Percentiles rank a stretch among this genome's conserved stretches.
Evolutionary conservation across 208 protist species (phyloP).

Genomic region (Wallacemonas rigidus): DNA sequence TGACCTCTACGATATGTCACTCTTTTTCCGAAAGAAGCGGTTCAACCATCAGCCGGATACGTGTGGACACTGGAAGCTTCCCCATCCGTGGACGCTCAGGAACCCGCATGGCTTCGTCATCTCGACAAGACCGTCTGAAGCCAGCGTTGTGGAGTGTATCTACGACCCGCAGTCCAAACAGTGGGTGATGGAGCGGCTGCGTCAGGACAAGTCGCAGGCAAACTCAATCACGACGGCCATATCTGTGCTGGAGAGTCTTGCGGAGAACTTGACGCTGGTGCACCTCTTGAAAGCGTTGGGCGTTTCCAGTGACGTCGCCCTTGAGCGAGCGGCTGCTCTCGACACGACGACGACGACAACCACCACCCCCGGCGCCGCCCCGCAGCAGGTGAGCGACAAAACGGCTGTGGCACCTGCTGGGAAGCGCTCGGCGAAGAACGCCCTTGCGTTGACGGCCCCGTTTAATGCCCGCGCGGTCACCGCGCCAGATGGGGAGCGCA

Average conservation of each 20-base stretch:
- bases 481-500: background rate
- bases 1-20: slow-evolving; percentile 44
- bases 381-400: background rate
- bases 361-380: slow-evolving; percentile 17
- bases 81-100: slow-evolving; percentile 40
- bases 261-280: slow-evolving; percentile 57
- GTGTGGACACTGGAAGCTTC: slow-evolving; percentile 54
- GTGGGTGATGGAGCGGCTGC: slow-evolving; percentile 73
- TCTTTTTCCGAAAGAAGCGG: slow-evolving; percentile 75
- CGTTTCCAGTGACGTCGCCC: background rate
- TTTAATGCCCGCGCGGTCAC: slow-evolving; percentile 59
- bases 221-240: slow-evolving; percentile 84
- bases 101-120: slow-evolving; percentile 56
- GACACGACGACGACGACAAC: background rate
- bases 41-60: slow-evolving; percentile 63
- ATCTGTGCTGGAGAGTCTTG: slow-evolving; percentile 78
- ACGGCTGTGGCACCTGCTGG: background rate
- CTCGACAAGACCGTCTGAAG: slow-evolving; percentile 27
- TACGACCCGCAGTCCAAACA: slow-evolving; percentile 36
- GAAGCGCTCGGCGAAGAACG: background rate
- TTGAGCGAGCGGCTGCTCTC: background rate
- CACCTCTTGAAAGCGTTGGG: slow-evolving; percentile 36
- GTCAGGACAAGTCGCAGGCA: slow-evolving; percentile 63
- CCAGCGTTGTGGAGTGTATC: slow-evolving; percentile 46
- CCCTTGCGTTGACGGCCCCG: slow-evolving; percentile 32